Evolutionary conservation across 345 rosid genomes (phyloP), one percentile per base, ranked within the genome.

Genomic region (Erucastrum elatum): DNA sequence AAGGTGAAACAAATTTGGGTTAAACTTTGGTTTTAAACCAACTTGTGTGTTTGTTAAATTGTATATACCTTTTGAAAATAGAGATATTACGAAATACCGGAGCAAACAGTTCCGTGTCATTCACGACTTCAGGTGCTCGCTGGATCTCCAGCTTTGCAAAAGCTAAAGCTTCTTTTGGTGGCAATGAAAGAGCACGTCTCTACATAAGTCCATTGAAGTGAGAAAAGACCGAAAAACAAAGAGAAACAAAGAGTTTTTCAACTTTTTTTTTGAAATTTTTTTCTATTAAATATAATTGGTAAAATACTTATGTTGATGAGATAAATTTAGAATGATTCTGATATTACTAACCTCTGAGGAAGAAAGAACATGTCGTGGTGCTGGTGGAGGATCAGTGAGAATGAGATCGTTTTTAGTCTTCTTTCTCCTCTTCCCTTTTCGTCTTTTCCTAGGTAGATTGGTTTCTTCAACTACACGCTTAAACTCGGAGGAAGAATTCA

Each of bases 121-220:
- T 84, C 0, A 75, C 58, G 30, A 85, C 62, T 29, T 80, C 53
- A 12, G 89, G 80, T 37, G 90, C 87, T 84, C 46, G 79, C 17
- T 85, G 85, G 29, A 91, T 87, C 87, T 89, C 93, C 53, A 29
- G 84, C 81, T 81, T 91, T n/a, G 93, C 98, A 79, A 86, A 88
- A 56, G 75, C 25, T 59, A 91, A 85, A 58, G 94, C 91, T 81
- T 89, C 87, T 53, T 74, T 64, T 16, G 92, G 86, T 64, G 91
- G 82, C 80, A 94, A 77, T 9, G 91, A 86, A 88, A 79, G 72
- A 71, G 90, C 71, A 80, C 80, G 71, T 83, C 83, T 88, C 95
- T 94, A 86, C 16, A 10, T 11, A 61, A 59, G 5, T 17, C 46
- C 73, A 64, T 37, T 46, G 3, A 59, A 9, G 33, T 55, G 16